phyloP scores from a whole-genome alignment of 2,329 filamentous ascomycete genomes.

The Nothopassalora personata region DNA sequence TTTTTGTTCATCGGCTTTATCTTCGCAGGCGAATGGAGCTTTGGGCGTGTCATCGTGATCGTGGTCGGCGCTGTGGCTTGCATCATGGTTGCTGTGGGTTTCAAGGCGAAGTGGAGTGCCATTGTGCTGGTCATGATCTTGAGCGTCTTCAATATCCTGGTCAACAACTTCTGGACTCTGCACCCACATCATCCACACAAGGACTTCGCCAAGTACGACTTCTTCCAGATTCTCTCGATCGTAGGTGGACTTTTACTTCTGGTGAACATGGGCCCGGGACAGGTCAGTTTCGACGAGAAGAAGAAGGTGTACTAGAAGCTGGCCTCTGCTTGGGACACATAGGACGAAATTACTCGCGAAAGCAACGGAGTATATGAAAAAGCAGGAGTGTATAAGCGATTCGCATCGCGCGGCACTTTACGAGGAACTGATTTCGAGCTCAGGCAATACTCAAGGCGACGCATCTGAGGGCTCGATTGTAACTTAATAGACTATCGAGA shows the following conservation, averaged over 20 bases:
- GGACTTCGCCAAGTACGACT: constrained; percentile 99
- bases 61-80: constrained; percentile 82
- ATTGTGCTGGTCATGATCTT: constrained; percentile 91
- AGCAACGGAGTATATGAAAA: neutral
- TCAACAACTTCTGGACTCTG: constrained; percentile 99
- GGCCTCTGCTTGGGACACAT: neutral
- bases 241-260: constrained; percentile 92
- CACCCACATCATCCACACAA: constrained; percentile 98
- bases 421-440: neutral
- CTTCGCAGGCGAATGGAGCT: constrained; percentile 86
- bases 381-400: neutral
- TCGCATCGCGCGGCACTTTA: neutral
- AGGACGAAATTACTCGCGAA: neutral
- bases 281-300: constrained; percentile 99
- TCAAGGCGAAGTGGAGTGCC: constrained; percentile 99
- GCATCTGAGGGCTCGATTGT: neutral
- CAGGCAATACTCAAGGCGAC: neutral
- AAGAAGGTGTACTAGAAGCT: constrained; percentile 88
- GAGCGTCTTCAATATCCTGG: constrained; percentile 91
- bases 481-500: neutral
- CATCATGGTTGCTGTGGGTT: constrained; percentile 97
- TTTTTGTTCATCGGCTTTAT: constrained; percentile 97
- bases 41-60: constrained; percentile 82
- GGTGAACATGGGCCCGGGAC: constrained; percentile 96
- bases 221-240: constrained; percentile 99